These are phyloP conservation scores for Fulvia fulva DNA, from an alignment of 2,329 filamentous ascomycete genomes.

Conservation along the genomic window DNA sequence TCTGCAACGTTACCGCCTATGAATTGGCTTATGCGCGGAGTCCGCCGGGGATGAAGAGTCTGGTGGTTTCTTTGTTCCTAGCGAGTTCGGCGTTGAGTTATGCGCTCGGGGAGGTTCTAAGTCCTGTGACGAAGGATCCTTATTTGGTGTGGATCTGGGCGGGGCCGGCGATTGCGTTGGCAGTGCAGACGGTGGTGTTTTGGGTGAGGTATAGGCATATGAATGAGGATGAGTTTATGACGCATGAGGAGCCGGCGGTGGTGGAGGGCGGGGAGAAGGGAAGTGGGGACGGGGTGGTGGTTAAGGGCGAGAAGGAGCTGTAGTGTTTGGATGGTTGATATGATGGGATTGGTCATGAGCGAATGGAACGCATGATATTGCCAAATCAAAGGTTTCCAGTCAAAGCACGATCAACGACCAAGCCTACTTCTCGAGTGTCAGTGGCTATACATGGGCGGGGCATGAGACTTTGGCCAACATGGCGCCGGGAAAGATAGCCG, in stretches of 20 bases:
- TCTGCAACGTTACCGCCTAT: constrained; percentile 41
- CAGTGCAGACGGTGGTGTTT: constrained; percentile 47
- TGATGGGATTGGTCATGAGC: too few relatives aligned
- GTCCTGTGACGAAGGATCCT: constrained; percentile 45
- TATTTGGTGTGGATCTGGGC: constrained; percentile 42
- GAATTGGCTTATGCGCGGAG: constrained; percentile 44
- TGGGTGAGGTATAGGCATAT: constrained; percentile 45
- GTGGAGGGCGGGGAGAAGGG: background rate
- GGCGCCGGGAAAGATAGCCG: too few relatives aligned
- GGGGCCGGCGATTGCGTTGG: constrained; percentile 40
- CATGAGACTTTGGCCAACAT: too few relatives aligned
- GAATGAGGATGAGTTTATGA: constrained; percentile 30
- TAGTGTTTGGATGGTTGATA: too few relatives aligned
- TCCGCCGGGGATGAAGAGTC: constrained; percentile 41
- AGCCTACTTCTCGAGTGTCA: too few relatives aligned
- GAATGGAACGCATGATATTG: too few relatives aligned
- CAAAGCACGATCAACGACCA: background rate
- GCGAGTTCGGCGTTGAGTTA: constrained; percentile 39
- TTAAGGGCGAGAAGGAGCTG: constrained; percentile 1
- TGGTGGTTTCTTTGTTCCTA: constrained; percentile 36
- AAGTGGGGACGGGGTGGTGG: background rate
- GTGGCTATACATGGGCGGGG: too few relatives aligned
- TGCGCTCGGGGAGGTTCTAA: constrained; percentile 42
- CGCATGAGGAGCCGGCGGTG: constrained; percentile 7
- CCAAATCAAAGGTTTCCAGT: too few relatives aligned